Conservation (phyloP, 2,329 filamentous ascomycete species). For the Pestalotiopsis sp. region DNA sequence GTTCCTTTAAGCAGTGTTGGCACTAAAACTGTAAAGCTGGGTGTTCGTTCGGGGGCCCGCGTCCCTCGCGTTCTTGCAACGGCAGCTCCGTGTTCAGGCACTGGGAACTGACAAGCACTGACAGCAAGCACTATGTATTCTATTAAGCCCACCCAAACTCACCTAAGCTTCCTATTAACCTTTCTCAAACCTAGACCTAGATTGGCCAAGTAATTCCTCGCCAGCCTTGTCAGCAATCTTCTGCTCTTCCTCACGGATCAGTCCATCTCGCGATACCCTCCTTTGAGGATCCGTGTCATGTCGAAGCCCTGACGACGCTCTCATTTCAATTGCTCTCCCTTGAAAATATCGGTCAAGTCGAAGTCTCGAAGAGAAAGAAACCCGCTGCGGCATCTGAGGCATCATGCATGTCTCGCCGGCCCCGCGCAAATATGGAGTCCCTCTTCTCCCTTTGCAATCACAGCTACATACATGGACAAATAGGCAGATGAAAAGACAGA, state of each 20-base stretch:
- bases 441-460: conserved; percentile 1
- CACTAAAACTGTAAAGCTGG: no score
- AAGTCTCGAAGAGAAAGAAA: neutral
- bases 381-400: neutral
- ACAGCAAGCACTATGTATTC: no score
- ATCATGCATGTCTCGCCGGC: neutral
- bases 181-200: no score
- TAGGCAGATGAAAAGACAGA: neutral
- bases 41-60: neutral
- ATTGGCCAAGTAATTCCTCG: no score
- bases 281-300: neutral
- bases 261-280: neutral
- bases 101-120: no score
- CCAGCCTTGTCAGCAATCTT: neutral
- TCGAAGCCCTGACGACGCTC: neutral
- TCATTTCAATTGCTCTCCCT: neutral
- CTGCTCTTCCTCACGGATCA: neutral
- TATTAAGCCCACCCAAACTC: neutral
- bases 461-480: neutral
- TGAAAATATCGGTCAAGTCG: neutral
- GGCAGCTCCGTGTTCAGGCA: no score
- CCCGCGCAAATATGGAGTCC: neutral
- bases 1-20: neutral
- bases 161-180: neutral
- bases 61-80: neutral